Evolutionary conservation across 2,329 filamentous ascomycete species (phyloP).

Genomic region (Grosmannia penicillata): DNA sequence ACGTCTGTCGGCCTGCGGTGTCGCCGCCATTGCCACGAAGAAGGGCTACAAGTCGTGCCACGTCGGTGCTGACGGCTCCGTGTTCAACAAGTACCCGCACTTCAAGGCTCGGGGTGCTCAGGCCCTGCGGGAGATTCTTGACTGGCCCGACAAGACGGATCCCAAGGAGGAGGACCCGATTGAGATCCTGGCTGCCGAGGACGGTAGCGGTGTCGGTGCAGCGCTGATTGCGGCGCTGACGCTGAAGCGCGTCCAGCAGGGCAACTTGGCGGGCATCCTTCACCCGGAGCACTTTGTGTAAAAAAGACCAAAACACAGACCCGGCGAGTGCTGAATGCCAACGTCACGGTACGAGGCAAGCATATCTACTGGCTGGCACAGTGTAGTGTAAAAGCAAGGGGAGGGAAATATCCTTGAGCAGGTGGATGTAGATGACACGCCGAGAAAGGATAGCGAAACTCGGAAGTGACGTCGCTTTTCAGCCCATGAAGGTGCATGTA

Average conservation of each 20-base stretch:
- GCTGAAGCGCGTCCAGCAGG: conserved; percentile 46
- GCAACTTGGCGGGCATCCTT: conserved; percentile 48
- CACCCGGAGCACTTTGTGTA: conserved; percentile 48
- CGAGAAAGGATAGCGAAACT: neutral
- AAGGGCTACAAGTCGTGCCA: conserved; percentile 80
- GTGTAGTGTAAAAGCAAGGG: neutral
- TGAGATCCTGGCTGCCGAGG: conserved; percentile 78
- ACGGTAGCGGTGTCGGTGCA: conserved; percentile 92
- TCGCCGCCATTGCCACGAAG: conserved; percentile 94
- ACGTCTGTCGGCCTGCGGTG: conserved; percentile 83
- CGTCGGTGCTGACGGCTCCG: conserved; percentile 90
- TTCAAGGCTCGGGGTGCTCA: conserved; percentile 87
- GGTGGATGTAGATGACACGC: too few species aligned
- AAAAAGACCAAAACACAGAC: neutral
- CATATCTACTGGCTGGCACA: neutral
- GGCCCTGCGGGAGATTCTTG: conserved; percentile 86
- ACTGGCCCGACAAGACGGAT: conserved; percentile 65
- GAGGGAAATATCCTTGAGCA: too few species aligned
- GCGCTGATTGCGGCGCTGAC: conserved; percentile 75
- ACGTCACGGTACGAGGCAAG: too few species aligned
- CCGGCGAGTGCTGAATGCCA: too few species aligned
- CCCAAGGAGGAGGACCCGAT: conserved; percentile 71
- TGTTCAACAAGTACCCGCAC: conserved; percentile 98
- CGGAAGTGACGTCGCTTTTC: conserved; percentile 11
- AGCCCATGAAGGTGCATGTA: conserved; percentile 59